These are phyloP conservation scores for Debaryomyces castellii DNA, from an alignment of 805 yeast species.

Conservation along the genomic window DNA sequence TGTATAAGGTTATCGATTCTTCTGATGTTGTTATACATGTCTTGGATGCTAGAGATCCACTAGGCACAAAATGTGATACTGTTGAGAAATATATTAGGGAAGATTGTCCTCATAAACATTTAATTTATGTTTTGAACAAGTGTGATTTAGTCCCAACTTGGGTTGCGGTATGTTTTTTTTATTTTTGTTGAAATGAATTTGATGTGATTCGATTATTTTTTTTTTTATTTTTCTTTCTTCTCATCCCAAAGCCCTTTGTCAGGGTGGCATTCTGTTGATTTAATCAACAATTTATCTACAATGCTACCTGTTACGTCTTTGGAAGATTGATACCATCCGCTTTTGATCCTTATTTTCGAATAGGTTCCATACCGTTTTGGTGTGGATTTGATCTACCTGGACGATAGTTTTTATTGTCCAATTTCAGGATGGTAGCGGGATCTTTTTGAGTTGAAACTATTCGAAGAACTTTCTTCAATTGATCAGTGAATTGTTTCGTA, in stretches of 20 bases:
- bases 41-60: conserved; percentile 94
- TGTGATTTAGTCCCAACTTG: conserved; percentile 98
- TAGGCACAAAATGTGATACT: conserved; percentile 91
- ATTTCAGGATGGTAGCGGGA: conserved; percentile 52
- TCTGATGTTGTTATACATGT: conserved; percentile 97
- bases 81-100: conserved; percentile 91
- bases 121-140: conserved; percentile 91
- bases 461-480: conserved; percentile 22
- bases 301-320: conserved; percentile 94
- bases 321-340: conserved; percentile 77
- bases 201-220: conserved; percentile 5
- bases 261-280: conserved; percentile 53
- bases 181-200: conserved; percentile 2
- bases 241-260: conserved; percentile 82
- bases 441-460: conserved; percentile 81
- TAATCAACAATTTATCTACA: conserved; percentile 29
- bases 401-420: conserved; percentile 39
- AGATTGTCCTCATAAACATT: conserved; percentile 95
- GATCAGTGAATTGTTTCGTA: conserved; percentile 60
- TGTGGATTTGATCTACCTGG: conserved; percentile 29
- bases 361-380: conserved; percentile 43
- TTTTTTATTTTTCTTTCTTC: conserved; percentile 3
- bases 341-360: conserved; percentile 51
- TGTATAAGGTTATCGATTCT: conserved; percentile 95
- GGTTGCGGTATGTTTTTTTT: conserved; percentile 89